Conservation (phyloP, 78 protist genomes). For the Cavenderia fasciculata region DNA sequence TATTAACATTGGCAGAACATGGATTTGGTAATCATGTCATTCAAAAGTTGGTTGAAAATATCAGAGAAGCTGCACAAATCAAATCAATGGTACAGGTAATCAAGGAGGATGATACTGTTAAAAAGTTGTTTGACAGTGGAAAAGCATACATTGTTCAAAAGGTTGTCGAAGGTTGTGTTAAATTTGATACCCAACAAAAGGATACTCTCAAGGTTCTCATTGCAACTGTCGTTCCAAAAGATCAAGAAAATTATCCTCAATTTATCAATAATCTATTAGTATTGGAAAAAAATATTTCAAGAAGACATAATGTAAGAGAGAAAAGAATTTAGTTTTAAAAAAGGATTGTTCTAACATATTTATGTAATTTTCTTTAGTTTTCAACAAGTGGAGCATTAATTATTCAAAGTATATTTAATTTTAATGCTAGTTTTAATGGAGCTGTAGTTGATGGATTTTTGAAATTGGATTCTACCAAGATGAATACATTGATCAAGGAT, state of each 20-base stretch:
- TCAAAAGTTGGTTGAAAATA: slow-evolving; percentile 13
- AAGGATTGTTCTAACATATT: too few relatives aligned
- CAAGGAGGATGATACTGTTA: neutral
- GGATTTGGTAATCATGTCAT: slow-evolving; percentile 17
- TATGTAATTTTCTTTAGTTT: neutral
- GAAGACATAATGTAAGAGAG: neutral
- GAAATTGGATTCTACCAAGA: neutral
- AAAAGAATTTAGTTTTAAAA: neutral
- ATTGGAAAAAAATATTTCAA: slow-evolving; percentile 1
- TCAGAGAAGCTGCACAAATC: neutral
- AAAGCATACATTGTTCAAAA: slow-evolving; percentile 45
- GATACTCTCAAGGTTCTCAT: neutral
- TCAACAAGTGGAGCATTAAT: slow-evolving; percentile 47
- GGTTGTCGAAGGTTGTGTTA: slow-evolving; percentile 4
- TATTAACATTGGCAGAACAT: slow-evolving; percentile 10
- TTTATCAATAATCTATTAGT: neutral
- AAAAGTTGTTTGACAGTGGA: neutral
- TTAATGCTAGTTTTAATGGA: neutral
- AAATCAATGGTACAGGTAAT: neutral
- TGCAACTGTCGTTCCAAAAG: slow-evolving; percentile 1
- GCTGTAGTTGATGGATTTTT: slow-evolving; percentile 12
- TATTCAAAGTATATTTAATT: slow-evolving; percentile 13
- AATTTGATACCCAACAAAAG: slow-evolving; percentile 11
- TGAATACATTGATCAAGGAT: neutral
- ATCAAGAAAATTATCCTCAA: neutral